Conservation (phyloP, 2,329 filamentous ascomycete species). For the Stenocarpella maydis region DNA sequence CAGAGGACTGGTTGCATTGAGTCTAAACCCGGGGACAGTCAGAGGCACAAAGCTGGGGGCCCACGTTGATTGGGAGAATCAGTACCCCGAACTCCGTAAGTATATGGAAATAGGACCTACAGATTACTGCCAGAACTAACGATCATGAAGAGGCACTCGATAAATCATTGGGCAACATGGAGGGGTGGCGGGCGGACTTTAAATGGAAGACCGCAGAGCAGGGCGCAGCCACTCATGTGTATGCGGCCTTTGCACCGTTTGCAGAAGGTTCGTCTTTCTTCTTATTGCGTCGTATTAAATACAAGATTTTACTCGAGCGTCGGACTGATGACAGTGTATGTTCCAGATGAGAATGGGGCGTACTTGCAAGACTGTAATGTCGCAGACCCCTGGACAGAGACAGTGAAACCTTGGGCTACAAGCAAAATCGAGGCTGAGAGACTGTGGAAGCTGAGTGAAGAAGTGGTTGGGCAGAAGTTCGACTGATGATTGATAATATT, state of each 20-base stretch:
- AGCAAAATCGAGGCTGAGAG: slow-evolving; percentile 49
- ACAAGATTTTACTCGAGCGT: neutral
- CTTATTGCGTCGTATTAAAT: neutral
- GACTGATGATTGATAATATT: neutral
- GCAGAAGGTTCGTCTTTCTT: neutral
- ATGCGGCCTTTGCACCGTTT: slow-evolving; percentile 6
- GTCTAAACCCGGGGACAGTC: neutral
- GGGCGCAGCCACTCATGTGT: slow-evolving; percentile 25
- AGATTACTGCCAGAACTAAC: neutral
- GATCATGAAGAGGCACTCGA: neutral
- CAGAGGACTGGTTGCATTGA: neutral
- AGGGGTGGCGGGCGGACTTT: slow-evolving; percentile 18
- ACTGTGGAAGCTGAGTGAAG: slow-evolving; percentile 50
- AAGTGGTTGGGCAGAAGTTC: slow-evolving; percentile 31
- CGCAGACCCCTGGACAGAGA: slow-evolving; percentile 10
- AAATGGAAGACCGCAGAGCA: neutral
- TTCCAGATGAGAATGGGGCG: neutral
- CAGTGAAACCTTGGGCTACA: slow-evolving; percentile 5
- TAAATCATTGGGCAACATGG: neutral
- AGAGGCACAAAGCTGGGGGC: neutral
- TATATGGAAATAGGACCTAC: neutral
- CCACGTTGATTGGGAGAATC: neutral
- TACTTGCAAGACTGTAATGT: slow-evolving; percentile 13
- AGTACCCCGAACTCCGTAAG: neutral
- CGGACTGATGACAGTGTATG: neutral